Conservation (phyloP, 805 yeast genomes). For the Starmerella etchellsii region DNA sequence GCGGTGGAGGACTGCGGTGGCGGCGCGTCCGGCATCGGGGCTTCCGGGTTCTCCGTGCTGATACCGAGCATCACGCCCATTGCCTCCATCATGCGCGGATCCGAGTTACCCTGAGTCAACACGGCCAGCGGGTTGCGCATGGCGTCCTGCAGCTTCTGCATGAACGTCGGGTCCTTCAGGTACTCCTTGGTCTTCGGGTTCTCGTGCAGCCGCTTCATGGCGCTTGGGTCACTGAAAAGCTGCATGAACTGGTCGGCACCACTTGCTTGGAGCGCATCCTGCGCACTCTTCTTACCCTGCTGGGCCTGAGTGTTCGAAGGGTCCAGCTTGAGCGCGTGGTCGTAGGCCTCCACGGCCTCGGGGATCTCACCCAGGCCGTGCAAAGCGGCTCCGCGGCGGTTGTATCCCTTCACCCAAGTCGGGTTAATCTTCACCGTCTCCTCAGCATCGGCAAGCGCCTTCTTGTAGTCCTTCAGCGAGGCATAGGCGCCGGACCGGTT, state of each 20-base stretch:
- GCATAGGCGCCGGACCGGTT: conserved; percentile 90
- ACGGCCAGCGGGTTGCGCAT: conserved; percentile 64
- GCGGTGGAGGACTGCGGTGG: conserved; percentile 17
- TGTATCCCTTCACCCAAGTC: conserved; percentile 90
- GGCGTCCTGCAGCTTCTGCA: conserved; percentile 43
- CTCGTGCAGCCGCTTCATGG: conserved; percentile 57
- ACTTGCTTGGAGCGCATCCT: conserved; percentile 45
- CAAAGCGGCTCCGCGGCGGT: conserved; percentile 85
- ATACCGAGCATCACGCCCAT: conserved; percentile 79
- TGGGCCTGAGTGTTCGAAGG: conserved; percentile 81
- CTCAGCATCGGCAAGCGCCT: conserved; percentile 76
- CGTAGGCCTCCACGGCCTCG: conserved; percentile 90
- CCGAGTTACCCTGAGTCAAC: conserved; percentile 37
- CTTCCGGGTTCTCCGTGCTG: conserved; percentile 12
- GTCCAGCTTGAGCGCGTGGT: conserved; percentile 73
- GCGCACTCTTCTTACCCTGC: conserved; percentile 63
- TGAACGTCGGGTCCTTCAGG: conserved; percentile 78
- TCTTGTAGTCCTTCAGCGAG: conserved; percentile 54
- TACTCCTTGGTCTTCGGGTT: conserved; percentile 81
- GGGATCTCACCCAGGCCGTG: conserved; percentile 77
- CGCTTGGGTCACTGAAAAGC: conserved; percentile 67
- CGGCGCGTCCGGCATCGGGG: conserved; percentile 17
- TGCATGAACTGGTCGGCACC: conserved; percentile 38
- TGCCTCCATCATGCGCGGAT: conserved; percentile 74
- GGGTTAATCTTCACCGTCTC: conserved; percentile 71